phyloP scores from a whole-genome alignment of 768 basidiomycete genomes.

The Suillus brevipes region DNA sequence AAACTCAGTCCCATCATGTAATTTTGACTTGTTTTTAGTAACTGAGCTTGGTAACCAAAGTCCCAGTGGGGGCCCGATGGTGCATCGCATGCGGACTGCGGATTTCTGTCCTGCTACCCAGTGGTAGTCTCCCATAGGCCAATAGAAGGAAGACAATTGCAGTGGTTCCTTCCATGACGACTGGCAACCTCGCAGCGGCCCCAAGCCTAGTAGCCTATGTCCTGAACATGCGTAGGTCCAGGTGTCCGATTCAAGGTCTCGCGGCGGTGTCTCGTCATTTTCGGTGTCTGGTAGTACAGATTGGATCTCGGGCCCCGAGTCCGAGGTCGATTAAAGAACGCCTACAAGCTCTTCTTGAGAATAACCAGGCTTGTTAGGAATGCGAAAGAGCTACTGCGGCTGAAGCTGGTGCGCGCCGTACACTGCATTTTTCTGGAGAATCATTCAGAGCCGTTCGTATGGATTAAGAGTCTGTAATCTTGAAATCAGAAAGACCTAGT shows the following conservation, averaged over 20 bases:
- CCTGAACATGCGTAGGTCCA: background rate
- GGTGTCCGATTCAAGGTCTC: background rate
- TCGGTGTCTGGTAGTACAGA: background rate
- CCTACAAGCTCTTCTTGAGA: no score
- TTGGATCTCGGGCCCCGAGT: background rate
- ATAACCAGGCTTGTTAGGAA: background rate
- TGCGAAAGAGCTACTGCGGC: background rate
- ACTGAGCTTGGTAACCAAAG: background rate
- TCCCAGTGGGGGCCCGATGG: background rate
- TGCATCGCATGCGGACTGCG: background rate
- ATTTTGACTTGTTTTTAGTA: background rate
- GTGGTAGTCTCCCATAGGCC: constrained; percentile 11
- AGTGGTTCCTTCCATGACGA: background rate
- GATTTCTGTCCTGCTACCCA: background rate
- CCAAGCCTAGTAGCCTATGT: background rate
- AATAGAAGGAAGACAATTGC: background rate
- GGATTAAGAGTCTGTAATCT: background rate
- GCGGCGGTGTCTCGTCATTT: background rate
- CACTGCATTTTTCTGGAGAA: background rate
- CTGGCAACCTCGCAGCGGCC: background rate
- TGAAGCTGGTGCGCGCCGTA: background rate
- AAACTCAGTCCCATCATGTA: background rate
- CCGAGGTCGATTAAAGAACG: background rate
- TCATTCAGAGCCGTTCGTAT: background rate
- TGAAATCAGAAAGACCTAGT: background rate